These are phyloP conservation scores for Cladophialophora immunda DNA, from an alignment of 2,329 filamentous ascomycete species.

Conservation along the genomic window DNA sequence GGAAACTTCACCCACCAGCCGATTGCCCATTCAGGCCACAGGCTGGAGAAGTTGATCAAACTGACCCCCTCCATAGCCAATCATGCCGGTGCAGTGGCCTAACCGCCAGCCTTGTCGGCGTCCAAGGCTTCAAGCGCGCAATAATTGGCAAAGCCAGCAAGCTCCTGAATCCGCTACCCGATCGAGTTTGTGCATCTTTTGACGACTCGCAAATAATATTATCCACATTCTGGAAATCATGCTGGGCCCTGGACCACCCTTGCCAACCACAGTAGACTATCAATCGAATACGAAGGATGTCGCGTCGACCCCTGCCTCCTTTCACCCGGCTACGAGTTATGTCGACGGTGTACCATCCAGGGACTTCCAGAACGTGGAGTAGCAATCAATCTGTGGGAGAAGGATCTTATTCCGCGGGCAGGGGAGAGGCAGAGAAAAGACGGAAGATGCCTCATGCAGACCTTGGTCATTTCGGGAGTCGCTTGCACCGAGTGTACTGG, in stretches of 20 bases:
- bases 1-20: conserved; percentile 12
- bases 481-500: neutral
- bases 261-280: neutral
- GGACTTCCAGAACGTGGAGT: neutral
- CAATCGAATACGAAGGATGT: neutral
- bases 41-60: conserved; percentile 14
- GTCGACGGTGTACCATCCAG: neutral
- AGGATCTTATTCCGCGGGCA: neutral
- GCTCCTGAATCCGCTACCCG: neutral
- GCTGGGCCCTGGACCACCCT: neutral
- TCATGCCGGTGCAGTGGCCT: neutral
- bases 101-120: conserved; percentile 18
- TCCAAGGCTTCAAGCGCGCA: neutral
- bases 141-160: neutral
- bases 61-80: conserved; percentile 1
- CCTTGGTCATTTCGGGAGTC: conserved; percentile 11
- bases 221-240: neutral
- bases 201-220: neutral
- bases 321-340: too few species aligned
- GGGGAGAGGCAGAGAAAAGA: neutral
- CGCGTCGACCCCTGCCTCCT: neutral
- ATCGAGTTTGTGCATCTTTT: conserved; percentile 2
- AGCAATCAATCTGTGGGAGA: neutral
- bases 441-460: neutral
- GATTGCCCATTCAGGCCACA: conserved; percentile 15